Percentiles rank a stretch among this genome's conserved stretches.
phyloP scores from a whole-genome alignment of 2,329 filamentous ascomycete species.

The Colletotrichum plurivorum region DNA sequence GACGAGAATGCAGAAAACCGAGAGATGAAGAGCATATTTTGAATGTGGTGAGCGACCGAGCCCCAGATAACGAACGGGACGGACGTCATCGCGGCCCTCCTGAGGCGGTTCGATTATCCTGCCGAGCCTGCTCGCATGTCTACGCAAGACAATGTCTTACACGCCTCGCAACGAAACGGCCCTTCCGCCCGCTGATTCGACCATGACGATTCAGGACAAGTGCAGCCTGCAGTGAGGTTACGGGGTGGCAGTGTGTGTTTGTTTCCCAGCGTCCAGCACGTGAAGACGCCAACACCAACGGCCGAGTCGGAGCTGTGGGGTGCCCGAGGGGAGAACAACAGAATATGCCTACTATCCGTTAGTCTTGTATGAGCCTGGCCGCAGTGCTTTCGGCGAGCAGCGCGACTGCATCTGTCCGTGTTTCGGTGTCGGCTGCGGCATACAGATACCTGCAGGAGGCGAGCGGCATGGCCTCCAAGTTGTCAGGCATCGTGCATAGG shows the following conservation, averaged over 20 bases:
- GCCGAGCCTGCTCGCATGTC: neutral
- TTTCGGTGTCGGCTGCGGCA: neutral
- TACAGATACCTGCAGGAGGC: neutral
- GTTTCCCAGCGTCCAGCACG: neutral
- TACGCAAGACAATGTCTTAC: slow-evolving; percentile 17
- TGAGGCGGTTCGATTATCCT: neutral
- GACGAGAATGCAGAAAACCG: neutral
- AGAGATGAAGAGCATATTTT: neutral
- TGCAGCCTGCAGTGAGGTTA: neutral
- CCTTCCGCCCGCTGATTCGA: neutral
- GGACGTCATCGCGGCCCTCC: neutral
- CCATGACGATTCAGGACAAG: neutral
- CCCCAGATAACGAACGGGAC: neutral
- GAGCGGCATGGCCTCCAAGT: neutral
- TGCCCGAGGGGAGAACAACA: neutral
- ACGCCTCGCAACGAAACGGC: neutral
- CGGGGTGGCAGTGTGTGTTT: neutral
- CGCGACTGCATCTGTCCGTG: neutral
- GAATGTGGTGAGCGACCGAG: neutral
- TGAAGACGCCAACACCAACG: slow-evolving; percentile 16
- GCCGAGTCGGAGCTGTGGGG: neutral
- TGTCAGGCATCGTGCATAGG: neutral
- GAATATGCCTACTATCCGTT: neutral
- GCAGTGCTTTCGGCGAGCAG: neutral
- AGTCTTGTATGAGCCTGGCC: neutral